Conservation (phyloP, 2,329 filamentous ascomycete species). For the Cercospora sesami region DNA sequence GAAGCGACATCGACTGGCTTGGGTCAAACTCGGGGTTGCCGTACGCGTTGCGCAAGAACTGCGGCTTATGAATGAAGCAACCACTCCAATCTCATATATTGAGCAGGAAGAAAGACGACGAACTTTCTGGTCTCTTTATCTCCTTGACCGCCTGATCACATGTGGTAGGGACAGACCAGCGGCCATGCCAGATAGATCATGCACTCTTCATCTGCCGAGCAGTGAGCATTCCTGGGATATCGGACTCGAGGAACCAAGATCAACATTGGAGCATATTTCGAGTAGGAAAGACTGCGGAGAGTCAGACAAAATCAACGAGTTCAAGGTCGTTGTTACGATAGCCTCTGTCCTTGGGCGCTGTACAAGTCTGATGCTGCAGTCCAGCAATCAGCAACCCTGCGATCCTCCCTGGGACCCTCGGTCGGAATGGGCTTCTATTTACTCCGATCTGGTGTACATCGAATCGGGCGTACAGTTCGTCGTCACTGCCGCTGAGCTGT, state of each 20-base stretch:
- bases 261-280: background rate
- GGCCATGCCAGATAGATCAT: background rate
- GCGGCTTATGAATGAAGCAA: constrained; percentile 4
- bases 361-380: background rate
- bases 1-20: background rate
- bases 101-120: constrained; percentile 8
- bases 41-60: constrained; percentile 1
- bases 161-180: background rate
- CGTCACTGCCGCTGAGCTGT: background rate
- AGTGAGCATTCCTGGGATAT: background rate
- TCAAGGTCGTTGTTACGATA: background rate
- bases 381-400: background rate
- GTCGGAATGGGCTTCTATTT: background rate
- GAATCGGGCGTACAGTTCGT: background rate
- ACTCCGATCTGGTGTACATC: background rate
- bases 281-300: background rate
- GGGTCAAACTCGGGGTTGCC: constrained; percentile 6
- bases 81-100: background rate
- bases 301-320: background rate
- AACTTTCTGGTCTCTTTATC: constrained; percentile 7
- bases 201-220: background rate
- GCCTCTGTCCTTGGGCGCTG: background rate
- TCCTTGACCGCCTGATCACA: constrained; percentile 2
- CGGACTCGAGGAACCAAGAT: background rate
- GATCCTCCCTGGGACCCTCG: background rate